Percentiles rank a stretch among this genome's conserved stretches.
phyloP scores from a whole-genome alignment of 768 basidiomycete genomes.

The Crucibulum laeve region DNA sequence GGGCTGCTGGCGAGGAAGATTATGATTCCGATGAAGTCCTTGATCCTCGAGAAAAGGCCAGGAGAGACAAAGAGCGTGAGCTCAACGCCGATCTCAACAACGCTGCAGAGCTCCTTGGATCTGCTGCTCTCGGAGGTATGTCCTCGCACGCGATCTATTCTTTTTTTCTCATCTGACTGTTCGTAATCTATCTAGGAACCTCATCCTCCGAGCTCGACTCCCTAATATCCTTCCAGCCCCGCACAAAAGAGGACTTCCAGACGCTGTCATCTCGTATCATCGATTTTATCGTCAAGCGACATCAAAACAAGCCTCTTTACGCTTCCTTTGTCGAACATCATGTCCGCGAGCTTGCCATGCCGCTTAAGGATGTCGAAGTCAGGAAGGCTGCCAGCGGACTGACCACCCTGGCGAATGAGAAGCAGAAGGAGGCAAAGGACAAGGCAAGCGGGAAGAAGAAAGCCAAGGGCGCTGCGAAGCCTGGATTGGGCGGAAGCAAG shows the following conservation, averaged over 20 bases:
- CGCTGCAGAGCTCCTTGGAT: constrained; percentile 78
- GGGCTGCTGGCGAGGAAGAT: constrained; percentile 40
- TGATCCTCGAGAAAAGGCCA: constrained; percentile 75
- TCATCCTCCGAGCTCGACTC: constrained; percentile 64
- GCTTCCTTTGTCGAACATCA: constrained; percentile 81
- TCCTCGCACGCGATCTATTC: background rate
- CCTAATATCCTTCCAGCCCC: constrained; percentile 74
- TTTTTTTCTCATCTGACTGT: background rate
- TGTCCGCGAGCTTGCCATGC: constrained; percentile 65
- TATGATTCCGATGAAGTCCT: constrained; percentile 73
- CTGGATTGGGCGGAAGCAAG: constrained; percentile 72
- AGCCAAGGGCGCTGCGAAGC: constrained; percentile 64
- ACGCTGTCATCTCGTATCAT: constrained; percentile 70
- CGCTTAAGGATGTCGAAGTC: constrained; percentile 87
- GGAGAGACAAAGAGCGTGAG: constrained; percentile 75
- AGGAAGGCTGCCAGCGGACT: constrained; percentile 83
- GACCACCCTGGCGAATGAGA: constrained; percentile 90
- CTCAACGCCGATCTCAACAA: constrained; percentile 84
- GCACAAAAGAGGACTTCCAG: constrained; percentile 86
- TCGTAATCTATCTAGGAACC: constrained; percentile 40
- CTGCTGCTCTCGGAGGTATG: constrained; percentile 61
- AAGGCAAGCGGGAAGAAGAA: constrained; percentile 91
- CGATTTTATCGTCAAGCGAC: constrained; percentile 70
- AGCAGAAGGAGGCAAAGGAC: constrained; percentile 87
- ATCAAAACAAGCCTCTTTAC: constrained; percentile 81